Base-by-base conservation (phyloP, 306 rosid species). In the Vigna radiata region DNA sequence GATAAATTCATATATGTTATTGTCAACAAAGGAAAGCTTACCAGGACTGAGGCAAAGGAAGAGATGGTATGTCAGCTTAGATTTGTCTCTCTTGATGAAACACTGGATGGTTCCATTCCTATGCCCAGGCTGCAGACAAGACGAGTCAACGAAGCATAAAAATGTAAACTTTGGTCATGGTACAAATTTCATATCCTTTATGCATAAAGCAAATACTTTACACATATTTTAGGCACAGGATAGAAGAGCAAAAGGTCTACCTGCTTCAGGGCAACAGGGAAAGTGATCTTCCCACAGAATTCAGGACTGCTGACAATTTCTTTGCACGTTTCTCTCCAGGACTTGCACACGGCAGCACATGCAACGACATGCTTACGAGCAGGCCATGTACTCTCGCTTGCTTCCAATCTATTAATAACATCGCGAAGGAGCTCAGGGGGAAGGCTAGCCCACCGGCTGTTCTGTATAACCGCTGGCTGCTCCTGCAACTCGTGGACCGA, bases 301-400 rank as follows among this genome's bases (percentile, higher is more conserved):
- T 96, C 99, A 15, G 96, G 98, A 83, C 83, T 82, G 81, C 67
- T 86, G 21, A 96, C 98, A 73, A 96, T 90, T 83, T 96, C 99
- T 84, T 87, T 91, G 86, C 99, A 92, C 95, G 89, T 92, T 75
- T 88, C 97, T 87, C 99, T 88, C 99, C 99, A 96, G 4, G 98
- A 85, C 71, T 89, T 88, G 87, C 99, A 96, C 50, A 96, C 99
- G 0, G 90, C 95, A 73, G 98, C 96, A 79, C 99, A 96, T 0
- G 96, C 89, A 81, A 96, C 97, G 37, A 96, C 96, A 39, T 96
- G 66, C 75, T 80, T 92, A 21, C 99, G 96, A 47, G 89, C 72
- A 64, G 99, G 99, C 99, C 99, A 96, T 0, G 93, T 70, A 80
- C 87, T 87, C 87, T 96, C 99, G 70, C 95, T 96, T 11, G 91